A percentile compares a stretch with the other conserved stretches of the same genome.
These are phyloP conservation scores for Metarhizium rileyi DNA, from an alignment of 2,329 filamentous ascomycete genomes.

Conservation along the genomic window DNA sequence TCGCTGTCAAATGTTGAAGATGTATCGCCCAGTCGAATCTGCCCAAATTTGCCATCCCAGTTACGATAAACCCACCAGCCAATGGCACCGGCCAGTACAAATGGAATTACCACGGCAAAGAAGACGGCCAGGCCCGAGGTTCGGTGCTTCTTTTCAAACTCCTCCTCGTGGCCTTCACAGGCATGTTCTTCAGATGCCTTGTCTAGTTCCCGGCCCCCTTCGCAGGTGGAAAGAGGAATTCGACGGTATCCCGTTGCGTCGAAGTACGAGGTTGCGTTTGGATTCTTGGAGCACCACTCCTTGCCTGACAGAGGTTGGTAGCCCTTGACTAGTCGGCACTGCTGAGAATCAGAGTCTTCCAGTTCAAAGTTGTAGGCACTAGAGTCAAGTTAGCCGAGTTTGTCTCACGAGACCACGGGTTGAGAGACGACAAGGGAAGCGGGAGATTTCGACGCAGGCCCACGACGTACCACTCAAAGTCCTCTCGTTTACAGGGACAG, in stretches of 20 bases:
- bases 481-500: constrained; percentile 73
- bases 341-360: constrained; percentile 59
- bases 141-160: constrained; percentile 64
- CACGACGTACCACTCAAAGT: constrained; percentile 73
- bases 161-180: constrained; percentile 72
- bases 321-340: constrained; percentile 69
- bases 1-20: constrained; percentile 52
- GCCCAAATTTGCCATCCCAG: constrained; percentile 85
- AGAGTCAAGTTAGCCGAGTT: neutral
- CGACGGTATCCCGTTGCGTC: constrained; percentile 80
- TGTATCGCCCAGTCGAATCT: constrained; percentile 77
- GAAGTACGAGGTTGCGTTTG: constrained; percentile 67
- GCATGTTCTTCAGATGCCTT: constrained; percentile 43
- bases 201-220: constrained; percentile 66
- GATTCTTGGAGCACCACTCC: constrained; percentile 48
- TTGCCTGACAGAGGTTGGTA: constrained; percentile 46
- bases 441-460: neutral
- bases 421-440: neutral
- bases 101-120: constrained; percentile 71
- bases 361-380: constrained; percentile 93
- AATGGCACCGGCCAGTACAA: constrained; percentile 57
- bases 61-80: constrained; percentile 81
- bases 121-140: constrained; percentile 68
- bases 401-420: neutral
- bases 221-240: constrained; percentile 82